These are phyloP conservation scores for Ogataea glucozyma DNA, from an alignment of 805 yeast species.

Conservation along the genomic window DNA sequence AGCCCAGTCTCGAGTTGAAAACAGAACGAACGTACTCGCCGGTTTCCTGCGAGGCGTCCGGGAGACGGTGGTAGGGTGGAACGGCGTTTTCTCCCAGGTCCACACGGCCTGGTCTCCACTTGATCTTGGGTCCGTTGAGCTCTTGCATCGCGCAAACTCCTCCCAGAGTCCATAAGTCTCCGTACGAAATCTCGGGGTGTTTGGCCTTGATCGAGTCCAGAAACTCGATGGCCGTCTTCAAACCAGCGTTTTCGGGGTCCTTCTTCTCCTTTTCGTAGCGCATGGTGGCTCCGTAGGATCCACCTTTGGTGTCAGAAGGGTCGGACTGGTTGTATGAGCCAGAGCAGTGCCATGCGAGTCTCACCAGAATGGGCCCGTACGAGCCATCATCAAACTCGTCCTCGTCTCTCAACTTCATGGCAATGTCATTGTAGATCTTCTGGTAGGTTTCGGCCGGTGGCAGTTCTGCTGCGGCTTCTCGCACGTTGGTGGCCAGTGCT, in stretches of 20 bases:
- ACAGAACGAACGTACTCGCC: conserved; percentile 45
- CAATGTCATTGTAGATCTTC: conserved; percentile 73
- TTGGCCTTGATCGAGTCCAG: conserved; percentile 54
- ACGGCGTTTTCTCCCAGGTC: conserved; percentile 37
- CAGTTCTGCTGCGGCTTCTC: conserved; percentile 35
- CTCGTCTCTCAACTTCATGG: conserved; percentile 52
- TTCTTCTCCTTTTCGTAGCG: conserved; percentile 48
- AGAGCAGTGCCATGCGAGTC: conserved; percentile 52
- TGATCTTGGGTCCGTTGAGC: conserved; percentile 62
- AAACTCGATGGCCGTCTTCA: conserved; percentile 54
- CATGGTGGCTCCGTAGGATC: conserved; percentile 59
- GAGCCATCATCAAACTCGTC: conserved; percentile 65
- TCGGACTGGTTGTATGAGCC: conserved; percentile 47
- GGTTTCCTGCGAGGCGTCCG: conserved; percentile 48
- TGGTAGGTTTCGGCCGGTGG: conserved; percentile 56
- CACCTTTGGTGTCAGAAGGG: conserved; percentile 42
- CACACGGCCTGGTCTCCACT: conserved; percentile 55
- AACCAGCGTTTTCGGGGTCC: conserved; percentile 53
- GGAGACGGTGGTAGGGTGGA: conserved; percentile 53
- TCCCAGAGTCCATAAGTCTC: conserved; percentile 73
- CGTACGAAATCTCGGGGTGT: conserved; percentile 62
- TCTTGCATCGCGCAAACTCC: conserved; percentile 66
- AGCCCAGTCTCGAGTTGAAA: conserved; percentile 46
- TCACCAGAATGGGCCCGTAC: conserved; percentile 46
- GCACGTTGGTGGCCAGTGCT: conserved; percentile 33